phyloP scores from a whole-genome alignment of 108 stramenopile genomes.

The Nitzschia palea region DNA sequence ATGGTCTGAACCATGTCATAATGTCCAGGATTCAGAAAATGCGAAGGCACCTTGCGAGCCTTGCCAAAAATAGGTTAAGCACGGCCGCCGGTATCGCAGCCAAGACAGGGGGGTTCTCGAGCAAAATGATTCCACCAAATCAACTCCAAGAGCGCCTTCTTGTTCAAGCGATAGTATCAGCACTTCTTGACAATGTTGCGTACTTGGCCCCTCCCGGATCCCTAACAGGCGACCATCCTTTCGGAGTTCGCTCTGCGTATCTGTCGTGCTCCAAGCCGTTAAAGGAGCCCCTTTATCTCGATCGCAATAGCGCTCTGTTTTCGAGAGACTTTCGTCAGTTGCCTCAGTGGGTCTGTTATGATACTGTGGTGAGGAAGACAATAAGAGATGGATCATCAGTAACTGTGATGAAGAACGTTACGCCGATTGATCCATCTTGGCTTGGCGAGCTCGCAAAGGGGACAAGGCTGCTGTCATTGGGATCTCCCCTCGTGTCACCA shows the following conservation, averaged over 20 bases:
- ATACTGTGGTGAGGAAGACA: slow-evolving; percentile 63
- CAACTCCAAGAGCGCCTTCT: slow-evolving; percentile 64
- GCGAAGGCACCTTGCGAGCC: slow-evolving; percentile 69
- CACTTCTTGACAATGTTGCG: slow-evolving; percentile 81
- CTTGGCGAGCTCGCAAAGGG: slow-evolving; percentile 69
- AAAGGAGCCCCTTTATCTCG: slow-evolving; percentile 79
- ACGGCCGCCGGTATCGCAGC: slow-evolving; percentile 69
- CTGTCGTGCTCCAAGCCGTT: slow-evolving; percentile 49
- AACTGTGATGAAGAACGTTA: slow-evolving; percentile 77
- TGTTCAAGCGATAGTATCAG: slow-evolving; percentile 69
- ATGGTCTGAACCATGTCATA: slow-evolving; percentile 69
- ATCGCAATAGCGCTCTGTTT: slow-evolving; percentile 65
- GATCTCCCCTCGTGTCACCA: slow-evolving; percentile 61
- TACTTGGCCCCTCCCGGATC: slow-evolving; percentile 70
- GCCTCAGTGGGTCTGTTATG: slow-evolving; percentile 84
- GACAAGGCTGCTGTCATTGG: slow-evolving; percentile 59
- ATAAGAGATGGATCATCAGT: slow-evolving; percentile 68
- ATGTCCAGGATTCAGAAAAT: slow-evolving; percentile 86
- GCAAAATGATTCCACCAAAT: slow-evolving; percentile 79
- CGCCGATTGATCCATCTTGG: slow-evolving; percentile 79
- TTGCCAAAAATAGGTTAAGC: slow-evolving; percentile 70
- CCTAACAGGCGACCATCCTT: slow-evolving; percentile 56
- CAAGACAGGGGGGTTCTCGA: slow-evolving; percentile 58
- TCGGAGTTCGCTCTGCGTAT: slow-evolving; percentile 73
- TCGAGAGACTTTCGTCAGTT: slow-evolving; percentile 56